Evolutionary conservation across 73 alveolate species (phyloP).

Genomic region (Paramecium octaurelia): DNA sequence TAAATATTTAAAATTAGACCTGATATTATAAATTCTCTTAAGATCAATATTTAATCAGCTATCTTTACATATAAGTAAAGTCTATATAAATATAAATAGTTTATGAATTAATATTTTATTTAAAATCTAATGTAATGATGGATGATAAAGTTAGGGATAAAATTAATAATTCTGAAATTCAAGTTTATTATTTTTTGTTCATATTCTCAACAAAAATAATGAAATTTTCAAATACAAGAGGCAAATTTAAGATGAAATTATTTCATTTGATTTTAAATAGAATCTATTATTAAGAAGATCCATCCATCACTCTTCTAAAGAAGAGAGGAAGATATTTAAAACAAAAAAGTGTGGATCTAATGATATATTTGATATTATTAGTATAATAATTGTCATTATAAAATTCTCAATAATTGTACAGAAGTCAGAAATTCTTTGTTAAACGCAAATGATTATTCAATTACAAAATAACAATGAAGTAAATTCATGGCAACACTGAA

Average conservation of each 20-base stretch:
- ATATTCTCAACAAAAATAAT: slow-evolving; percentile 17
- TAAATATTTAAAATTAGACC: background rate
- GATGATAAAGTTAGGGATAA: background rate
- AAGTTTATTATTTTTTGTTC: background rate
- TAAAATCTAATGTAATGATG: background rate
- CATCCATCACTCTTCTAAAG: background rate
- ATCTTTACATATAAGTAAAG: background rate
- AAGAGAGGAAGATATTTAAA: background rate
- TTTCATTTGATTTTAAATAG: background rate
- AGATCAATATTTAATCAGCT: background rate
- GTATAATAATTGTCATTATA: background rate
- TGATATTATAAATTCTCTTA: background rate
- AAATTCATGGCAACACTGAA: background rate
- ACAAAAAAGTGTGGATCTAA: background rate
- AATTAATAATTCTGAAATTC: background rate
- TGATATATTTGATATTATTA: background rate
- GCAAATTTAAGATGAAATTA: background rate
- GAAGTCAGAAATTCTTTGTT: too few species aligned
- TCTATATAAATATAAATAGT: background rate
- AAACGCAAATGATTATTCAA: background rate
- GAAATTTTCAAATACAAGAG: background rate
- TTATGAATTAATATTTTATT: background rate
- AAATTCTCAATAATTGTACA: background rate
- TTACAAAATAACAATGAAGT: background rate
- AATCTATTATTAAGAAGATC: background rate